Evolutionary conservation across 495 filamentous ascomycete species (phyloP).

Genomic region (Xylaria telfairii): DNA sequence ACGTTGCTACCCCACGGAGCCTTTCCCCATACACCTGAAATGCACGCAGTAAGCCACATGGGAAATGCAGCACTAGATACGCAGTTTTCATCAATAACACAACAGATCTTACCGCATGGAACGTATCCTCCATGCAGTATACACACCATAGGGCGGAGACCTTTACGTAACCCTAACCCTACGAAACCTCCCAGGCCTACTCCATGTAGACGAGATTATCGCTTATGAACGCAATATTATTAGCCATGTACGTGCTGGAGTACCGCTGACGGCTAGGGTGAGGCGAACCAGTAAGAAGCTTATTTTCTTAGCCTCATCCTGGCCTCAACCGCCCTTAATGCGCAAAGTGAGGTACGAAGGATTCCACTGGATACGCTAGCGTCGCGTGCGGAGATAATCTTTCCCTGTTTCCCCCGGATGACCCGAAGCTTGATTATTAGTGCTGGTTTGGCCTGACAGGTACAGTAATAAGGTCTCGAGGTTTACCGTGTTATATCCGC

Average conservation of each 20-base stretch:
- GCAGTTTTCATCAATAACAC: not conserved
- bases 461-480: slow-evolving; percentile 20
- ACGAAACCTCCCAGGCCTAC: too few species aligned
- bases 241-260: not conserved
- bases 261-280: not conserved
- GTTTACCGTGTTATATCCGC: not conserved
- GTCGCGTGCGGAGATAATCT: slow-evolving; percentile 7
- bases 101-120: not conserved
- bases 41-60: not conserved
- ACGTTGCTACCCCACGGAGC: not conserved
- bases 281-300: not conserved
- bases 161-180: not conserved
- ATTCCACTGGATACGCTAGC: not conserved
- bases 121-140: not conserved
- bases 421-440: not conserved
- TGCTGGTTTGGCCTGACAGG: slow-evolving; percentile 2
- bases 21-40: not conserved
- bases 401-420: slow-evolving; percentile 7
- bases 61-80: not conserved
- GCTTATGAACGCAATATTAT: not conserved
- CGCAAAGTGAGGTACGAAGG: not conserved
- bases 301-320: slow-evolving; percentile 1
- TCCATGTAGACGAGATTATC: not conserved
- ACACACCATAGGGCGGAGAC: not conserved
- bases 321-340: too few species aligned